Percentiles rank a stretch among this genome's conserved stretches.
Conservation (phyloP, 1,139 yeast species). For the Trichomonascaceae sp. region DNA sequence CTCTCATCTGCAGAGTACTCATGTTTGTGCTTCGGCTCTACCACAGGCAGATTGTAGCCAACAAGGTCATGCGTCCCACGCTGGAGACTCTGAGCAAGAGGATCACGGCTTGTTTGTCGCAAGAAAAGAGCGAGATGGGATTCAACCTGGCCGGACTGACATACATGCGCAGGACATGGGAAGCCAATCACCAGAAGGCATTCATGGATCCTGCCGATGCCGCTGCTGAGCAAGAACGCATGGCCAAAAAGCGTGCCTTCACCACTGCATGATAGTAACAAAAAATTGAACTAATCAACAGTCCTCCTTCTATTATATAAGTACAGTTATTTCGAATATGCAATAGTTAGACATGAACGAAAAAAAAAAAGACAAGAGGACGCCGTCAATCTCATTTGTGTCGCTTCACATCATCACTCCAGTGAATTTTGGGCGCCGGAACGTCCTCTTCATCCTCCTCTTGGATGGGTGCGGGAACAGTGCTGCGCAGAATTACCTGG, state of each 20-base stretch:
- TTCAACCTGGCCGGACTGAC: conserved; percentile 75
- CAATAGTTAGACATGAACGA: too few species aligned
- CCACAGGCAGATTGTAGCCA: conserved; percentile 48
- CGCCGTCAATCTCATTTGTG: neutral
- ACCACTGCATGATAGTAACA: conserved; percentile 13
- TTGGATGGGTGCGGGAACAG: conserved; percentile 7
- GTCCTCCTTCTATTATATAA: too few species aligned
- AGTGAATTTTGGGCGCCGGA: conserved; percentile 8
- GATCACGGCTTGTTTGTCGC: conserved; percentile 33
- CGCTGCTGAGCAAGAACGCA: conserved; percentile 39
- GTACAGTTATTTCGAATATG: too few species aligned
- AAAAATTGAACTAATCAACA: too few species aligned
- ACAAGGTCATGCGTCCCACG: conserved; percentile 24
- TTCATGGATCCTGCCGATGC: conserved; percentile 62
- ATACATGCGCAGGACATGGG: conserved; percentile 69
- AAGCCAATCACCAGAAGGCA: conserved; percentile 54
- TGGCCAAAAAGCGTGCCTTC: conserved; percentile 56
- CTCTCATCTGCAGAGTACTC: conserved; percentile 59
- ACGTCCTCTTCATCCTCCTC: conserved; percentile 14
- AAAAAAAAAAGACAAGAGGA: too few species aligned
- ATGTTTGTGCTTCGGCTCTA: conserved; percentile 62
- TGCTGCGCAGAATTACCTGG: conserved; percentile 1
- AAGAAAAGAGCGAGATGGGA: conserved; percentile 54
- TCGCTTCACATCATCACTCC: conserved; percentile 12
- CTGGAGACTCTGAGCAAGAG: conserved; percentile 23